Evolutionary conservation across 2,329 filamentous ascomycete species (phyloP), one percentile per base, ranked within the genome.

Genomic region (Davidsoniella eucalypti): DNA sequence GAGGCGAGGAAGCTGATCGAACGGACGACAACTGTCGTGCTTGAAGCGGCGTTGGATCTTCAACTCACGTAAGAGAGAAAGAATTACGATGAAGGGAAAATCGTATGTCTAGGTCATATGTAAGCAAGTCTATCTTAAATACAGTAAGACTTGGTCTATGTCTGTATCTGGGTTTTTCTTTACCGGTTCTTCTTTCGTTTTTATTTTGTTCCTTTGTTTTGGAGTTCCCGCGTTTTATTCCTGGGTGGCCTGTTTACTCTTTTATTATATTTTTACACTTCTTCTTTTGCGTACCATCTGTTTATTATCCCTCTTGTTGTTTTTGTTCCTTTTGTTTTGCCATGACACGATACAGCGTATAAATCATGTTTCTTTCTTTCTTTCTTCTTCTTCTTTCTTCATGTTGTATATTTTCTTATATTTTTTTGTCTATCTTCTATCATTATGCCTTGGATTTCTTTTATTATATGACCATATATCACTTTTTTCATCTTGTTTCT

Each of bases 1-100:
- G 63, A 75, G 10, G 83, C 84, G 2, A 78, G 83, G 59, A 64
- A 69, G 49, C 76, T 82, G 61, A 73, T 93, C 26, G 69, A 82
- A 56, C 86, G 81, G 63, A 81, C 84, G 21, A 82, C 86, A 1
- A 67, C 66, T 9, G 78, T 86, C 44, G 66, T 95, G 49, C 69
- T 67, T 49, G 64, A 68, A 47, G 86, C 87, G 26, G 75, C 72
- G 43, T 53, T 68, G 54, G 52, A 57, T 50, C 50, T 61, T 41
- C 59, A 61, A 47, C 55, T 58, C 49, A 52, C 52, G 54, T 52
- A 54, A 44, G 12, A 14, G 43, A 33, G 33, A 21, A 33, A 41
- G 16, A 41, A n/a, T 38, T 17, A 38, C 18, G 10, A 29, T 7
- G 10, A 29, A 10, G 10, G 26, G 26, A 21, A 21, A 21, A 21